Conservation (phyloP, 306 rosid species). For the Citrullus colocynthis region DNA sequence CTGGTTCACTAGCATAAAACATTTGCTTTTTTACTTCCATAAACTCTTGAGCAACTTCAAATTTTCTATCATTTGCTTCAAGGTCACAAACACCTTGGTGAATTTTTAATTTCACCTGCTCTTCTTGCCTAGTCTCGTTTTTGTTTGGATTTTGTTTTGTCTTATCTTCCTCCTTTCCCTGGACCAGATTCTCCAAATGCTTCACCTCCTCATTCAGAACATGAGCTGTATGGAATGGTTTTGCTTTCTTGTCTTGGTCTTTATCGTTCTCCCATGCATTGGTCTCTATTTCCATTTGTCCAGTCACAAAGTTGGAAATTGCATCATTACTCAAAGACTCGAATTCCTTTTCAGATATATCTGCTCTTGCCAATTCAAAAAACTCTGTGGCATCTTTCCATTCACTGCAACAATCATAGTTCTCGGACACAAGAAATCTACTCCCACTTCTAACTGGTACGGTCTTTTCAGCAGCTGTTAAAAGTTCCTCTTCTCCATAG, state of each 20-base stretch:
- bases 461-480: constrained; percentile 15
- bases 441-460: constrained; percentile 22
- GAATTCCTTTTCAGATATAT: constrained; percentile 34
- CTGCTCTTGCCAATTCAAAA: constrained; percentile 71
- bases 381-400: constrained; percentile 74
- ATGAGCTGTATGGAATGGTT: constrained; percentile 16
- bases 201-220: constrained; percentile 11
- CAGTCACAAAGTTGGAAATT: constrained; percentile 18
- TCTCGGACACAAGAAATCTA: constrained; percentile 37
- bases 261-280: constrained; percentile 23
- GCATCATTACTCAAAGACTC: constrained; percentile 25
- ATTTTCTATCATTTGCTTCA: constrained; percentile 25
- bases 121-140: constrained; percentile 26
- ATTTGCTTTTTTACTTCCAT: constrained; percentile 22
- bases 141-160: constrained; percentile 27
- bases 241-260: constrained; percentile 6
- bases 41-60: constrained; percentile 13
- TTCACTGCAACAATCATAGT: constrained; percentile 33
- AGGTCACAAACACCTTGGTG: constrained; percentile 18
- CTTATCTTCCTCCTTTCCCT: constrained; percentile 23
- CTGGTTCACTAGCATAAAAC: constrained; percentile 20
- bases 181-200: constrained; percentile 18
- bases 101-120: constrained; percentile 27
- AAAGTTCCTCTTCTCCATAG: constrained; percentile 23
- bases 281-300: constrained; percentile 28